phyloP scores from a whole-genome alignment of 1,284 basidiomycete species.

The Anthracocystis setariae region DNA sequence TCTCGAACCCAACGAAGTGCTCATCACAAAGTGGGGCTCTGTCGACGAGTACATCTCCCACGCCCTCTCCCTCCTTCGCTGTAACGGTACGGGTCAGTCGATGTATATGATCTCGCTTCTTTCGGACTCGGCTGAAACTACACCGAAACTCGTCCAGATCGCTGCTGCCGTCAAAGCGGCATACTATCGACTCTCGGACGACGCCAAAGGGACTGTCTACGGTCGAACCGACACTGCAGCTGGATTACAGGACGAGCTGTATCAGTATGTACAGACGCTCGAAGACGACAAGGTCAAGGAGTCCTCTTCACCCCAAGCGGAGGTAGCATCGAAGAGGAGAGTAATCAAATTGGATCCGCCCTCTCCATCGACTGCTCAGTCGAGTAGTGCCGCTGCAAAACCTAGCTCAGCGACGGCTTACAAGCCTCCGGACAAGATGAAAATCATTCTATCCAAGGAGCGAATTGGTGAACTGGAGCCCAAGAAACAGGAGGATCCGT shows the following conservation, averaged over 20 bases:
- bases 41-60: conserved; percentile 77
- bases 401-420: conserved; percentile 2
- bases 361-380: neutral
- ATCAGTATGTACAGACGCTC: conserved; percentile 82
- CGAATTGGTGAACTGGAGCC: conserved; percentile 46
- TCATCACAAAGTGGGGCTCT: conserved; percentile 75
- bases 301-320: neutral
- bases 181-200: conserved; percentile 73
- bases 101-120: conserved; percentile 80
- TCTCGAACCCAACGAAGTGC: conserved; percentile 74
- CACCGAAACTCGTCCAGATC: conserved; percentile 80
- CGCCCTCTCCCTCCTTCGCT: conserved; percentile 75
- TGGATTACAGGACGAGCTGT: conserved; percentile 73
- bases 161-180: conserved; percentile 81
- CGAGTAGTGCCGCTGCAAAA: neutral
- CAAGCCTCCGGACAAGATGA: conserved; percentile 39
- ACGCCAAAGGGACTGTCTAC: conserved; percentile 60
- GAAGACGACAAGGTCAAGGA: conserved; percentile 58
- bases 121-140: conserved; percentile 75
- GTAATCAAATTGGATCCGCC: conserved; percentile 41
- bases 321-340: conserved; percentile 10
- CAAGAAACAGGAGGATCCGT: conserved; percentile 13
- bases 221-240: conserved; percentile 1
- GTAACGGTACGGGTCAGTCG: conserved; percentile 57
- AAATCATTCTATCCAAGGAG: conserved; percentile 46